Evolutionary conservation across 805 yeast genomes (phyloP).

Genomic region (Wickerhamiella kazuoi): DNA sequence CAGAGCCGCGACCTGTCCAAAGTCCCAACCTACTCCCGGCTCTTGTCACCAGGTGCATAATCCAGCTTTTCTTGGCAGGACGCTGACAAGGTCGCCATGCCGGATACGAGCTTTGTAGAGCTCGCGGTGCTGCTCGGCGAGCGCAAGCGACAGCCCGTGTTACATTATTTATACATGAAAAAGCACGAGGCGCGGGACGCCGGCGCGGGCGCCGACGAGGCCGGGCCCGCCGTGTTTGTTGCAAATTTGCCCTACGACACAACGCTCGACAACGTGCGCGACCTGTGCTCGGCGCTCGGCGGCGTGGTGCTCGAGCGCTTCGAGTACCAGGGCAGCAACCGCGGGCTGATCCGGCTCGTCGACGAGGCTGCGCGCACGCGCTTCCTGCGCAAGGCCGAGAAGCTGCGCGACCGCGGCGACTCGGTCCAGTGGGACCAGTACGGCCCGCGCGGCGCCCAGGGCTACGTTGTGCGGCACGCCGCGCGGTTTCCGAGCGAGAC

Average conservation of each 20-base stretch:
- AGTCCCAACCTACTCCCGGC: too few species aligned
- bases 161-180: conserved; percentile 14
- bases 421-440: conserved; percentile 19
- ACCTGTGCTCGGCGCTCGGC: conserved; percentile 35
- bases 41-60: not conserved
- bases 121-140: not conserved
- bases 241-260: conserved; percentile 60
- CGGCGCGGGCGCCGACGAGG: conserved; percentile 21
- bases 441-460: conserved; percentile 26
- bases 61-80: too few species aligned
- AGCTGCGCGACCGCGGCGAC: conserved; percentile 21
- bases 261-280: conserved; percentile 33
- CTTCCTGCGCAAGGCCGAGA: conserved; percentile 46
- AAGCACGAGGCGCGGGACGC: conserved; percentile 9
- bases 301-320: conserved; percentile 23
- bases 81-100: too few species aligned
- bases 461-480: conserved; percentile 23
- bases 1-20: too few species aligned
- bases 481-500: conserved; percentile 27
- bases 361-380: conserved; percentile 51
- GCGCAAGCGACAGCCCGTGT: not conserved
- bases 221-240: conserved; percentile 42
- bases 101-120: not conserved
- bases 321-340: conserved; percentile 23
- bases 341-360: conserved; percentile 52